These are phyloP conservation scores for Globisporangium alternatum DNA, from an alignment of 352 stramenopile species.

Conservation along the genomic window DNA sequence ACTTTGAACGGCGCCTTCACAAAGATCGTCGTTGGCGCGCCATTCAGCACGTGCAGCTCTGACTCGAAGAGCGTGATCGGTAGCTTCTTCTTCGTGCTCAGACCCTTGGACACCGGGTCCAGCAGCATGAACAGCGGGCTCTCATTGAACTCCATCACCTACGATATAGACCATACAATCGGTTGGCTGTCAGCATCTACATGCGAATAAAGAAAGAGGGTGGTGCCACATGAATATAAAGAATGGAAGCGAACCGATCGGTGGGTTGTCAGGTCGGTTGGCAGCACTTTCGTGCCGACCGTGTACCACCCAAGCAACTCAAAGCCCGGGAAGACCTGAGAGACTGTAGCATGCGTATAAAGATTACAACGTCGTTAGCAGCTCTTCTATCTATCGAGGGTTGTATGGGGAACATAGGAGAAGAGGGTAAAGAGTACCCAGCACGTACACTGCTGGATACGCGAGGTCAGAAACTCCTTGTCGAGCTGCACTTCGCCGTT, in stretches of 20 bases:
- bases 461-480: slow-evolving; percentile 76
- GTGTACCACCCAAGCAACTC: slow-evolving; percentile 90
- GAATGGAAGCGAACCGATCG: slow-evolving; percentile 37
- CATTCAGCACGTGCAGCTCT: slow-evolving; percentile 83
- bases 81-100: slow-evolving; percentile 85
- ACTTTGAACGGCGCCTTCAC: slow-evolving; percentile 87
- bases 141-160: slow-evolving; percentile 89
- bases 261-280: slow-evolving; percentile 76
- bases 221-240: not conserved
- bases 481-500: slow-evolving; percentile 67
- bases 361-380: not conserved
- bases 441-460: slow-evolving; percentile 76
- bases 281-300: slow-evolving; percentile 60
- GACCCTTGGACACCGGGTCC: slow-evolving; percentile 54
- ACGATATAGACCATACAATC: not conserved
- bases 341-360: slow-evolving; percentile 32
- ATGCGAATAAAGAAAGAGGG: not conserved
- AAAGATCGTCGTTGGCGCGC: slow-evolving; percentile 87
- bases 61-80: slow-evolving; percentile 84
- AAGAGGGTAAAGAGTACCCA: not conserved
- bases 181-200: no score
- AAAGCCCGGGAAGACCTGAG: slow-evolving; percentile 84
- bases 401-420: not conserved
- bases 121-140: slow-evolving; percentile 80
- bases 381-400: not conserved